Percentiles rank a stretch among this genome's conserved stretches.
Evolutionary conservation across 2,329 filamentous ascomycete species (phyloP).

Genomic region (Pseudocercospora eumusae): DNA sequence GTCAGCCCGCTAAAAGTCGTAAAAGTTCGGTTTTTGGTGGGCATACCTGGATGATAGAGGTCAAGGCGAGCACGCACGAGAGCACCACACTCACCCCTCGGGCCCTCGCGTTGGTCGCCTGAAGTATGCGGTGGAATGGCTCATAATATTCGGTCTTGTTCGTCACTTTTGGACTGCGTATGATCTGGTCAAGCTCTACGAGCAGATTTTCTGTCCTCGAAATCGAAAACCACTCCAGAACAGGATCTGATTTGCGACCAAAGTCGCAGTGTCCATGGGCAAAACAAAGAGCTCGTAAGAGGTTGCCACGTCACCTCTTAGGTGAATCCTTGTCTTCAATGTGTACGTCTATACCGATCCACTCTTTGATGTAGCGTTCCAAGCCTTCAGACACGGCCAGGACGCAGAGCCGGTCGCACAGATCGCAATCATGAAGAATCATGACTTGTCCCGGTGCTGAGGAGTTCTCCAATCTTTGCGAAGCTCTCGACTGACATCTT

Average conservation of each 20-base stretch:
- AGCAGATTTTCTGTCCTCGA: not conserved
- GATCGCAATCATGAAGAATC: not conserved
- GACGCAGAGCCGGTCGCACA: not conserved
- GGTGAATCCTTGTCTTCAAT: not conserved
- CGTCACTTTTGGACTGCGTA: not conserved
- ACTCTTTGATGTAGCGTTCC: not conserved
- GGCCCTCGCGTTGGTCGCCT: not conserved
- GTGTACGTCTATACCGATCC: not conserved
- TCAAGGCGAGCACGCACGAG: not conserved
- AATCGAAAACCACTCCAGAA: not conserved
- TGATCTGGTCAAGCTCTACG: not conserved
- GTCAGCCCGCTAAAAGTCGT: not conserved
- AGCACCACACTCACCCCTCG: not conserved
- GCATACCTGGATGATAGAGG: not conserved
- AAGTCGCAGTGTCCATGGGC: not conserved
- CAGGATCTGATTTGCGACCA: not conserved
- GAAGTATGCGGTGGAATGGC: not conserved
- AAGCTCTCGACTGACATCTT: not conserved
- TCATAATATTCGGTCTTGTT: not conserved
- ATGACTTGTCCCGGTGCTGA: too few relatives aligned
- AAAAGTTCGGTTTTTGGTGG: not conserved
- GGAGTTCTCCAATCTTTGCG: too few relatives aligned
- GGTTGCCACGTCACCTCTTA: not conserved
- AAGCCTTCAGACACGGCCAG: not conserved
- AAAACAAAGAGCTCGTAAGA: not conserved